Conservation (phyloP, 176 grass and related monocot species). For the Calamus simplicifolius region DNA sequence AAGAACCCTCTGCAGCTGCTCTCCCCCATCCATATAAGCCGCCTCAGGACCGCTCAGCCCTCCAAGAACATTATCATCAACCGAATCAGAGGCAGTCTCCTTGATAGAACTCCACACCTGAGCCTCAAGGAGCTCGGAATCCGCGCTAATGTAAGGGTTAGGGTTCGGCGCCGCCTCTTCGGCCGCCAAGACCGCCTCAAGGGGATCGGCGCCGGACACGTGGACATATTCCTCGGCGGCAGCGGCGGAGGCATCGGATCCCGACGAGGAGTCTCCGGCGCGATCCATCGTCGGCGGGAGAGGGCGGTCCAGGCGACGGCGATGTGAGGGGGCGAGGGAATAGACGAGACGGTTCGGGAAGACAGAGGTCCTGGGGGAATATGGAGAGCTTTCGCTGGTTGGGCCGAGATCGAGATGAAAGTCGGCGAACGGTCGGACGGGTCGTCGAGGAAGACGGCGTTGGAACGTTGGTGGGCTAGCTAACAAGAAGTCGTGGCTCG, state of each 20-base stretch:
- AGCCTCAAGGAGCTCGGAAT: neutral
- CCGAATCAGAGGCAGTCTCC: conserved; percentile 16
- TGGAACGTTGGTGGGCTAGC: neutral
- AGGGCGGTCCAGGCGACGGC: neutral
- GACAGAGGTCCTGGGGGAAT: neutral
- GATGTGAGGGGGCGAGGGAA: conserved; percentile 1
- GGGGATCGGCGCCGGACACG: neutral
- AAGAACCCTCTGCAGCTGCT: conserved; percentile 29
- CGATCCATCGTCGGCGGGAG: conserved; percentile 43
- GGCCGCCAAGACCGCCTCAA: conserved; percentile 2
- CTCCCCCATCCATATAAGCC: neutral
- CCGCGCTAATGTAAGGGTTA: neutral
- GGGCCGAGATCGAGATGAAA: neutral
- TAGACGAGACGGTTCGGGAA: neutral
- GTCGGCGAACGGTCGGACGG: neutral
- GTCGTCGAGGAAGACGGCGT: neutral
- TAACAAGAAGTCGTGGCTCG: neutral
- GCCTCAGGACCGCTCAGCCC: neutral
- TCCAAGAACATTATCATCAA: neutral
- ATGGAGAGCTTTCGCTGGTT: too few relatives aligned
- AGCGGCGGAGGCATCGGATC: neutral
- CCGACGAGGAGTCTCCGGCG: neutral
- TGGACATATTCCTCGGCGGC: neutral
- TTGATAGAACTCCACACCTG: conserved; percentile 2
- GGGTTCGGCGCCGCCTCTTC: too few relatives aligned